Evolutionary conservation across 805 yeast genomes (phyloP).

Genomic region (Sungouiella thailandica): DNA sequence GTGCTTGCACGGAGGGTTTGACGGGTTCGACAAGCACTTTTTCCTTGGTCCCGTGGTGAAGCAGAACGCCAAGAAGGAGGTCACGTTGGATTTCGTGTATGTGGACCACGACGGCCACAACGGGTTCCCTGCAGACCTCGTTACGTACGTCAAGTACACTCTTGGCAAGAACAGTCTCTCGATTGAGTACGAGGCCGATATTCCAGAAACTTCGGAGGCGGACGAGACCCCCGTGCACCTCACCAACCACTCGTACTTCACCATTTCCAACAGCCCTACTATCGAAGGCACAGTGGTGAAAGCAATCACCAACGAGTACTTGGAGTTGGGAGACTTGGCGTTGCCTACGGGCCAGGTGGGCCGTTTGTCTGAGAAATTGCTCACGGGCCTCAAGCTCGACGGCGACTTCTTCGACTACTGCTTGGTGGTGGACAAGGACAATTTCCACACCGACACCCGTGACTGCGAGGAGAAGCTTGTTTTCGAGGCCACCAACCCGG

Average conservation of each 20-base stretch:
- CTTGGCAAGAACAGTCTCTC: slow-evolving; percentile 35
- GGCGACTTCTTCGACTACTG: slow-evolving; percentile 37
- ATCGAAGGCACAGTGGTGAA: slow-evolving; percentile 30
- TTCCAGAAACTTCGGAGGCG: slow-evolving; percentile 23
- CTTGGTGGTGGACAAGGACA: slow-evolving; percentile 39
- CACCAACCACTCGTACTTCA: slow-evolving; percentile 64
- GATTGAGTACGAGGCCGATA: slow-evolving; percentile 43
- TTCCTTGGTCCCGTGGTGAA: slow-evolving; percentile 52
- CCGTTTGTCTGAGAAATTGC: slow-evolving; percentile 16
- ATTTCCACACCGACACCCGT: slow-evolving; percentile 44
- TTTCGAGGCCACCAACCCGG: slow-evolving; percentile 42
- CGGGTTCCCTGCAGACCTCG: slow-evolving; percentile 60
- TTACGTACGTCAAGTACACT: slow-evolving; percentile 42
- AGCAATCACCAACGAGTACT: slow-evolving; percentile 32
- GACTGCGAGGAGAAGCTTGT: slow-evolving; percentile 27
- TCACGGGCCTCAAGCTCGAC: slow-evolving; percentile 10
- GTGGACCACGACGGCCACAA: slow-evolving; percentile 44
- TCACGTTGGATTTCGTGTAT: slow-evolving; percentile 33
- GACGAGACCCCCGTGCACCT: slow-evolving; percentile 48
- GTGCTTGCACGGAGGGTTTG: slow-evolving; percentile 51
- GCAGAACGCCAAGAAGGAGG: slow-evolving; percentile 21
- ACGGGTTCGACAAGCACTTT: slow-evolving; percentile 46
- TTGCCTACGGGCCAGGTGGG: slow-evolving; percentile 43
- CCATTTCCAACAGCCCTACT: slow-evolving; percentile 28
- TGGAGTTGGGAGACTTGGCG: slow-evolving; percentile 37